Conservation (phyloP, 208 protist species). For the Trichomonas gallinae region DNA sequence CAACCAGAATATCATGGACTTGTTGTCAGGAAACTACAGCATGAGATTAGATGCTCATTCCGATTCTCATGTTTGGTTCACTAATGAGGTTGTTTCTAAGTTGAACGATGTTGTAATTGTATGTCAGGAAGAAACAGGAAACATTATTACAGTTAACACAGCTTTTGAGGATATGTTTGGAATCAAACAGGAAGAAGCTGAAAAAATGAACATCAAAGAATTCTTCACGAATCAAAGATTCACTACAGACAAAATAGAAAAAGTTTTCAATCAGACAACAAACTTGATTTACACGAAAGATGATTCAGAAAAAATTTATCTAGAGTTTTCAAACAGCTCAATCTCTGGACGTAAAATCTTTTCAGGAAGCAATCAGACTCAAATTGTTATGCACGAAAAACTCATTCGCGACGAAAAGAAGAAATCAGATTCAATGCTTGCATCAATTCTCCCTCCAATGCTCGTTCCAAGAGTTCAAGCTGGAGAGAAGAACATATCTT, state of each 20-base stretch:
- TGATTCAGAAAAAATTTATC: not conserved
- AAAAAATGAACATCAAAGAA: not conserved
- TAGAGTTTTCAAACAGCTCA: not conserved
- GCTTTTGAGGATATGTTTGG: not conserved
- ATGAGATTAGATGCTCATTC: not conserved
- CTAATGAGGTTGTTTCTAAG: not conserved
- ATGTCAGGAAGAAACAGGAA: not conserved
- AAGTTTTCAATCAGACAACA: not conserved
- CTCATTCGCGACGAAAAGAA: not conserved
- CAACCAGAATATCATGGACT: not conserved
- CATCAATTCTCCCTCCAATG: not conserved
- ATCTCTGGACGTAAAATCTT: not conserved
- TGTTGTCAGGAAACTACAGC: not conserved
- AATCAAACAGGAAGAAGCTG: not conserved
- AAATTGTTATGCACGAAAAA: not conserved
- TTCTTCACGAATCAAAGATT: not conserved
- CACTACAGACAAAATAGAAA: not conserved
- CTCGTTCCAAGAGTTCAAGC: not conserved
- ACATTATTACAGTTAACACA: not conserved
- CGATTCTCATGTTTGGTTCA: not conserved
- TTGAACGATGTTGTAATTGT: not conserved
- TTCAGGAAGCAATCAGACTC: not conserved
- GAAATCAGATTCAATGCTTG: not conserved
- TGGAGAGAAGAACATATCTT: not conserved
- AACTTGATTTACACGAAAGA: not conserved